Base-by-base conservation (phyloP, 2,329 filamentous ascomycete genomes). In the Talaromyces atroroseus region DNA sequence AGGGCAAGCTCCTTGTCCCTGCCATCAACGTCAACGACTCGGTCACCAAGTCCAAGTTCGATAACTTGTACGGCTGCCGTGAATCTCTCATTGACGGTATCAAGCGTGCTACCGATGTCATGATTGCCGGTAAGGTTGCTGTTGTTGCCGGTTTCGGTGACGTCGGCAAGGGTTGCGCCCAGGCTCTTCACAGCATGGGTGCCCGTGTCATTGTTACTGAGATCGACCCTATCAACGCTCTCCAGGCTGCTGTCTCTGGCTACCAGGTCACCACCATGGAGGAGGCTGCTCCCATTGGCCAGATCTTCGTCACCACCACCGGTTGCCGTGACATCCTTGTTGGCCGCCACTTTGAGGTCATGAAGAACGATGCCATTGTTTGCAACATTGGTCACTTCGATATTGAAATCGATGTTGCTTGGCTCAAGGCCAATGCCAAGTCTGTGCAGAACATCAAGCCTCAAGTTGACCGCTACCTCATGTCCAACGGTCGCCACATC, bases 331-430 rank as follows among this genome's bases (percentile, higher is more conserved):
- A 99, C 78, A 97, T 99, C 74, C 85, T 99, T 64, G 86, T 88
- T 68, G 90, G 87, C 74, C 79, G 82, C 72, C 92, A 99, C 86
- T 97, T 99, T 76, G 87, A 95, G 82, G 84, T 78, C 68, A 99
- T 99, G 92, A 82, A 81, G 71, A 96, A 97, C 80, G 92, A 99
- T 70, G 92, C 92, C 76, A 97, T 99, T 71, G 92, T 97, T 68
- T 97, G 92, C 91, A 99, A 99, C 85, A 99, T 99, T 80, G 92
- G 92, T 75, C 92, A 99, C 84, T 99, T 99, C 80, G 92, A 99
- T 77, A 95, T 96, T 70, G 94, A 99, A 83, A 99, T 99, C 70
- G 94, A 99, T 77, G 94, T 99, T 79, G 94, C 94, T 66, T 99
- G 94, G 94, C 83, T 99, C 78, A 97, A 97, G 89, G 86, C 86